Base-by-base conservation (phyloP, 2,329 filamentous ascomycete species). In the Epichloe brachyelytri region DNA sequence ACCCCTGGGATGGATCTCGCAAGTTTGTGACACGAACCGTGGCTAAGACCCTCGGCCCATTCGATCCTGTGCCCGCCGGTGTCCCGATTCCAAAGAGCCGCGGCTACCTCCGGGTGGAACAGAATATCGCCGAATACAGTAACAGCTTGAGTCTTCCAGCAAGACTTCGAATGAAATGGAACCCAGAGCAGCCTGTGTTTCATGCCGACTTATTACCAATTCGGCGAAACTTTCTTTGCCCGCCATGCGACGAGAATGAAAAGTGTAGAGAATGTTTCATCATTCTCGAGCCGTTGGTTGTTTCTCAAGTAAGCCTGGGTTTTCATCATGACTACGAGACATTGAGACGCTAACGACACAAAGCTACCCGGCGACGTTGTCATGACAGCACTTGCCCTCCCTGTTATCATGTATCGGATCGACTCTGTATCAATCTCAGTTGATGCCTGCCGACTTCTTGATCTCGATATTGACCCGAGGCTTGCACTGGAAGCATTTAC, bases 401-500 rank as follows among this genome's bases (percentile, higher is more conserved):
- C 93, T 0, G 85, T 88, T 0, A 85, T 95, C 39, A 86, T 96
- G 38, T 83, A 88, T 61, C 81, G 88, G 10, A 69, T 96, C 6
- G 90, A 98, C 57, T 83, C 85, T 0, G 85, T 83, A 52, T 72
- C 97, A 4, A 86, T 97, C 55, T 81, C 85, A 0, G 65, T 86
- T 0, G 91, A 98, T 55, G 86, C 83, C 0, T 88, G 83, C 56
- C 64, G 74, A 1, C 65, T 79, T 17, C 67, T 96, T 0, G 76
- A 75, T 3, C 71, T 97, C 1, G 60, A 74, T 0, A 76, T 95
- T 14, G 71, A 74, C 0, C 78, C 86, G 0, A 73, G 77, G 1
- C 71, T 94, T 30, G 90, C 90, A 0, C 73, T 98, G 0, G 90
- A 96, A 62, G 89, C 93, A 0, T 72, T 96, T 51, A 98, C 93